Evolutionary conservation across 176 grass and related monocot genomes (phyloP), one percentile per base, ranked within the genome.

Genomic region (Oryza australiensis): DNA sequence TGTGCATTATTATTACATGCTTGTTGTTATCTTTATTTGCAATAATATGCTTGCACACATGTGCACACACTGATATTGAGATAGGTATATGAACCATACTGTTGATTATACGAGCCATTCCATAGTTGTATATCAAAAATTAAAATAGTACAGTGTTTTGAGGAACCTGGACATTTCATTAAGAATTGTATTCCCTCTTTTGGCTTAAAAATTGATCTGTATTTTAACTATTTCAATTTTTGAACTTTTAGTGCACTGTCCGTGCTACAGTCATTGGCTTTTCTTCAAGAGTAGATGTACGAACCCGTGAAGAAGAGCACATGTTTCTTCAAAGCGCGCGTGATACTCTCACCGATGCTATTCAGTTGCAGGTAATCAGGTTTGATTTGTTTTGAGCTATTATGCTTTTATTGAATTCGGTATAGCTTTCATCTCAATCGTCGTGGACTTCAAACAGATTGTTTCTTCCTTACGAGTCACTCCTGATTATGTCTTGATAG

Each of bases 381-480:
- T 38, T 84, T 63, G 29, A 64, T 84, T 78, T 70, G 62, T 45
- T 86, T 64, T 13, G 27, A 30, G 12, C 64, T 6, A 16, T 85
- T 37, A 75, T 49, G 20, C 62, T 66, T 77, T 18, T 5, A 59
- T 53, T 65, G 53, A 70, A 64, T 70, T 83, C 23, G 53, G 38
- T 87, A 13, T 49, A 71, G 15, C 0, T 26, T 29, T 72, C 82
- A 62, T 92, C 59, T 84, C 72, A 70, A 64, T 88, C 55, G 43
- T 79, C 35, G 40, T 87, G 72, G 35, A 27, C 73, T 78, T 38
- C 57, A 15, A 62, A 85, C 86, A 98, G 95, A 86, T 98, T 71
- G 88, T 98, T 78, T 93, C 95, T 82, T 98, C 88, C 22, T 89
- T 98, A 64, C 78, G 84, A 89, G 90, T 94, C 68, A 81, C 79